Evolutionary conservation across 2,329 filamentous ascomycete species (phyloP).

Genomic region (Pseudocercospora eumusae): DNA sequence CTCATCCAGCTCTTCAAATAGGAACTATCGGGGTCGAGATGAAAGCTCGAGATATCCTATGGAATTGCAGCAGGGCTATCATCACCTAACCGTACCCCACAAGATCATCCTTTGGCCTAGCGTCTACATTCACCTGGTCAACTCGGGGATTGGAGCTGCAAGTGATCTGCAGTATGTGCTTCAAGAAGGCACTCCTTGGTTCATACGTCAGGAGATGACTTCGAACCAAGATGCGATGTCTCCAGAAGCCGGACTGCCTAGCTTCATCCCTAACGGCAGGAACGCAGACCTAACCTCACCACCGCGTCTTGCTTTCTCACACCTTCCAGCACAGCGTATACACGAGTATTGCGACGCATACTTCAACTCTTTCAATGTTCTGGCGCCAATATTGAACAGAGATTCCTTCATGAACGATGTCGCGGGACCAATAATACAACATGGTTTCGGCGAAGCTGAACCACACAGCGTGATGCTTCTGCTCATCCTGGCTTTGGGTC

Average conservation of each 20-base stretch:
- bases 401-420: constrained; percentile 55
- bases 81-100: constrained; percentile 49
- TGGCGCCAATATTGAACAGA: constrained; percentile 62
- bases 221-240: constrained; percentile 37
- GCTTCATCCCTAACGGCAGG: constrained; percentile 26
- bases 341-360: constrained; percentile 56
- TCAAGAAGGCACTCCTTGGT: constrained; percentile 45
- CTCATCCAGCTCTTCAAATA: constrained; percentile 16
- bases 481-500: constrained; percentile 61
- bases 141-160: constrained; percentile 39
- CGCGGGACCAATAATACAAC: constrained; percentile 49
- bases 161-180: constrained; percentile 41
- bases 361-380: constrained; percentile 61
- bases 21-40: constrained; percentile 12
- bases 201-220: constrained; percentile 40
- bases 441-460: constrained; percentile 55
- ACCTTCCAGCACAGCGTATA: constrained; percentile 54
- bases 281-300: constrained; percentile 17
- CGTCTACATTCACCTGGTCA: constrained; percentile 42
- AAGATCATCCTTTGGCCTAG: constrained; percentile 54
- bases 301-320: constrained; percentile 37
- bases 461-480: constrained; percentile 56
- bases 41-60: constrained; percentile 22
- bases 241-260: constrained; percentile 34
- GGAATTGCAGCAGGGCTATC: constrained; percentile 29